phyloP scores from a whole-genome alignment of 768 basidiomycete genomes.

The Lepiota venenata region DNA sequence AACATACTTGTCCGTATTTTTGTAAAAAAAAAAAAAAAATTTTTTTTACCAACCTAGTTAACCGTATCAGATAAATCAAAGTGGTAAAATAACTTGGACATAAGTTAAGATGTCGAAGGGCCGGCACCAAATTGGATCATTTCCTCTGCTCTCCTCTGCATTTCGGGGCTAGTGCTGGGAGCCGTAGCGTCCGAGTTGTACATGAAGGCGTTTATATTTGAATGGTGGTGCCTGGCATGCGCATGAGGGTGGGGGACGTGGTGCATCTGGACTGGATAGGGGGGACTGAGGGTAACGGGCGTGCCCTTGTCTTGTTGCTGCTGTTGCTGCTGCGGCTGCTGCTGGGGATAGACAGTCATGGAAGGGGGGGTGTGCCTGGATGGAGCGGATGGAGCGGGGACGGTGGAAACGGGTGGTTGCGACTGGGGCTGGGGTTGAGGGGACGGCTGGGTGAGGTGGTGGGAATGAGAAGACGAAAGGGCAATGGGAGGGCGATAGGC shows the following conservation, averaged over 20 bases:
- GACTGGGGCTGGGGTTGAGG: constrained; percentile 12
- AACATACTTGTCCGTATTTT: neutral
- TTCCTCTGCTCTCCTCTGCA: constrained; percentile 40
- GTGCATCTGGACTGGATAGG: constrained; percentile 68
- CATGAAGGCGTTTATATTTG: constrained; percentile 42
- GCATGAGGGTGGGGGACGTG: constrained; percentile 80
- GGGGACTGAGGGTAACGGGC: constrained; percentile 48
- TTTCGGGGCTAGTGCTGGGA: constrained; percentile 27
- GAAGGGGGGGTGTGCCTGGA: constrained; percentile 9
- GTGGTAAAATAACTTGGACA: constrained; percentile 17
- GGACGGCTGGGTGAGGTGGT: constrained; percentile 15
- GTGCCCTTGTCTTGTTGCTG: constrained; percentile 13
- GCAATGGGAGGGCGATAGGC: constrained; percentile 16
- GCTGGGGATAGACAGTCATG: constrained; percentile 18
- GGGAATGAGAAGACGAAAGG: constrained; percentile 10
- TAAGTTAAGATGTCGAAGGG: constrained; percentile 23
- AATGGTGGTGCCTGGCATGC: constrained; percentile 70
- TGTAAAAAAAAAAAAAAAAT: too few species aligned
- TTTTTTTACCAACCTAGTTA: constrained; percentile 17
- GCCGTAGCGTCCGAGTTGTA: constrained; percentile 32
- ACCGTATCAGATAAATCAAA: constrained; percentile 17
- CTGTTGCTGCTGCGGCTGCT: constrained; percentile 22
- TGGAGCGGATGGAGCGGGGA: neutral
- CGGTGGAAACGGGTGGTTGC: constrained; percentile 8
- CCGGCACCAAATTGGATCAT: constrained; percentile 47